Evolutionary conservation across 306 rosid species (phyloP).

Genomic region (Rosa lucieae): DNA sequence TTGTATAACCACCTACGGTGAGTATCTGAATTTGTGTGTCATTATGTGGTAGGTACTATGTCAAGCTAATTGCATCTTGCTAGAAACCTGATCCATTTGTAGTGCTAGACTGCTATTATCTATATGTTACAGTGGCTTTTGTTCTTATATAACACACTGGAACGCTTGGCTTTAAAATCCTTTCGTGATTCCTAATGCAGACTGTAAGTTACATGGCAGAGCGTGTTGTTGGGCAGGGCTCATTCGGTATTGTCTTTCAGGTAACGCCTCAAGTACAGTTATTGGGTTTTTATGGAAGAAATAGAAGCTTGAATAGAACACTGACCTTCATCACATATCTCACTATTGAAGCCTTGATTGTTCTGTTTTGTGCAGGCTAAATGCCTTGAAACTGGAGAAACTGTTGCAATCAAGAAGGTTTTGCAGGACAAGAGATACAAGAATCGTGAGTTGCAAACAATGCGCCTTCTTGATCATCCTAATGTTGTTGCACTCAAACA

Average conservation of each 20-base stretch:
- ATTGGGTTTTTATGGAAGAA: background rate
- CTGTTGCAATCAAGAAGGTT: conserved; percentile 66
- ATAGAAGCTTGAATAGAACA: background rate
- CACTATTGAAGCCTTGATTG: background rate
- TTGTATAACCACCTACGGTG: background rate
- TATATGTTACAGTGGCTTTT: background rate
- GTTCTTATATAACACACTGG: background rate
- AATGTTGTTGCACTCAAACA: conserved; percentile 71
- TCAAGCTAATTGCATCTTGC: background rate
- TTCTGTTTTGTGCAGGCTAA: conserved; percentile 54
- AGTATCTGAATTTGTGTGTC: background rate
- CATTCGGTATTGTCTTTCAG: conserved; percentile 75
- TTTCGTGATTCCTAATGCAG: conserved; percentile 32
- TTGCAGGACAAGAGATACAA: conserved; percentile 69
- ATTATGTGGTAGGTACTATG: background rate
- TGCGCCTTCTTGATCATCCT: conserved; percentile 79
- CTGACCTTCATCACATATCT: background rate
- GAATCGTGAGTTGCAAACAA: conserved; percentile 73
- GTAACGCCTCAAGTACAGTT: conserved; percentile 31
- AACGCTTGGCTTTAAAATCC: background rate
- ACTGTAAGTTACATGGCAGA: conserved; percentile 79
- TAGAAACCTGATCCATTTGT: background rate
- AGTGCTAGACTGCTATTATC: background rate
- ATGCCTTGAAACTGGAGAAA: conserved; percentile 69
- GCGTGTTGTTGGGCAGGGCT: conserved; percentile 71